Percentiles rank a stretch among this genome's conserved stretches.
phyloP scores from a whole-genome alignment of 768 basidiomycete species.

The Termitomyces eurrhizus region DNA sequence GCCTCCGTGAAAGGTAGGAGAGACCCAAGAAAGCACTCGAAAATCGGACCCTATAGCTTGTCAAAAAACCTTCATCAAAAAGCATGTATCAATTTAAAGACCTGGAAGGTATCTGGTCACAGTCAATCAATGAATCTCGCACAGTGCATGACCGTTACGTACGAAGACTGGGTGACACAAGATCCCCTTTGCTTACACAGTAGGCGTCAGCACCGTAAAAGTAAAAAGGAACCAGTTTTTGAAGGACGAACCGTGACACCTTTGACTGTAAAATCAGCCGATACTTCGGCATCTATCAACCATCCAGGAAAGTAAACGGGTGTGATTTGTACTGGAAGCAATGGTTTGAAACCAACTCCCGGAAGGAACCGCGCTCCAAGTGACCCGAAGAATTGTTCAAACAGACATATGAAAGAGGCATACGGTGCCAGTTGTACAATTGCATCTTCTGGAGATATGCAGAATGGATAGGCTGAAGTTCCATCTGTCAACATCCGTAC shows the following conservation, averaged over 20 bases:
- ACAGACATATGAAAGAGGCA: conserved; percentile 23
- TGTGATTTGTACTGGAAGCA: conserved; percentile 42
- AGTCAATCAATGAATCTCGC: conserved; percentile 13
- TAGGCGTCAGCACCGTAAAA: neutral
- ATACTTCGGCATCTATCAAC: conserved; percentile 53
- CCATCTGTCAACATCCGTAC: neutral
- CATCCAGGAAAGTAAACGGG: conserved; percentile 63
- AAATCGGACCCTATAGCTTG: conserved; percentile 36
- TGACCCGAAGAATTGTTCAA: conserved; percentile 22
- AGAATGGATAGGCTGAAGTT: conserved; percentile 48
- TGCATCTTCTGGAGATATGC: conserved; percentile 41
- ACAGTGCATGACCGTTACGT: conserved; percentile 24
- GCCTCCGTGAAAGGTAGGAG: conserved; percentile 29
- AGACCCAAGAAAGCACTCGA: conserved; percentile 41
- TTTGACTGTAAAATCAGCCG: conserved; percentile 29
- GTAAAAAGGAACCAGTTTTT: neutral
- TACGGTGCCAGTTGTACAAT: conserved; percentile 33
- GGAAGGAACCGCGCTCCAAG: conserved; percentile 34
- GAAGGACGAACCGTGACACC: conserved; percentile 22
- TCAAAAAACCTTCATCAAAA: neutral
- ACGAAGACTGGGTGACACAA: conserved; percentile 42
- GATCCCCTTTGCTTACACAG: conserved; percentile 25
- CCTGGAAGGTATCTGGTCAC: conserved; percentile 42
- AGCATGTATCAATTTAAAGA: conserved; percentile 13
- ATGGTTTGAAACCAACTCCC: conserved; percentile 30